Evolutionary conservation across 164 flowering plant species (phyloP).

Genomic region (Vitis rotundifolia): DNA sequence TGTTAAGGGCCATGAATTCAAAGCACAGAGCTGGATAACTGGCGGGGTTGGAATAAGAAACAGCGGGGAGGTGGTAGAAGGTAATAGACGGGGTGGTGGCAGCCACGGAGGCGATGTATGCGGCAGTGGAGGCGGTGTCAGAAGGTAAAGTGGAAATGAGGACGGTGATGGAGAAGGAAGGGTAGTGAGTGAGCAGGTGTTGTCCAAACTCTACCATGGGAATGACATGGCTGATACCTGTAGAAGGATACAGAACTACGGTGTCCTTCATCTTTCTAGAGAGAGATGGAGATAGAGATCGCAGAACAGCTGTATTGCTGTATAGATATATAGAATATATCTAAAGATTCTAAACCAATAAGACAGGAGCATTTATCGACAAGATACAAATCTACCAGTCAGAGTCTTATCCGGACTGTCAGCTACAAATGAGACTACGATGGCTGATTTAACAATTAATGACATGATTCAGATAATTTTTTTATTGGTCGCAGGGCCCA

Average conservation of each 20-base stretch:
- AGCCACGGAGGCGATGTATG: slow-evolving; percentile 7
- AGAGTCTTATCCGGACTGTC: too few species aligned
- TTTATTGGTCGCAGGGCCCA: too few species aligned
- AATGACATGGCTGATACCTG: slow-evolving; percentile 3
- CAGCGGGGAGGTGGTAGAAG: slow-evolving; percentile 5
- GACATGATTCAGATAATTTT: too few species aligned
- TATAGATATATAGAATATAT: too few species aligned
- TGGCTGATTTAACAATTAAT: too few species aligned
- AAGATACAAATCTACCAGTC: too few species aligned
- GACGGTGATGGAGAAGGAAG: slow-evolving; percentile 4
- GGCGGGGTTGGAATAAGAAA: not conserved
- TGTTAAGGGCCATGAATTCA: not conserved
- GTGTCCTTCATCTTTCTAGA: not conserved
- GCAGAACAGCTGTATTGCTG: too few species aligned
- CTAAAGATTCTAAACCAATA: too few species aligned
- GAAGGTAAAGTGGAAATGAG: not conserved
- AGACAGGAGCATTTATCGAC: too few species aligned
- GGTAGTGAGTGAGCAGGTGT: not conserved
- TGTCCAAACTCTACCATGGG: slow-evolving; percentile 14
- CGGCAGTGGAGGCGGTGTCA: slow-evolving; percentile 2
- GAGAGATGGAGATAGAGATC: too few species aligned
- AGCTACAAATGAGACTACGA: too few species aligned
- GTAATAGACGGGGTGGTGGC: slow-evolving; percentile 13
- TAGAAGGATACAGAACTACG: slow-evolving; percentile 3
- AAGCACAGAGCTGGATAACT: not conserved